A percentile compares a stretch with the other conserved stretches of the same genome.
These are phyloP conservation scores for Recurvomyces mirabilis DNA, from an alignment of 495 filamentous ascomycete genomes.

Conservation along the genomic window DNA sequence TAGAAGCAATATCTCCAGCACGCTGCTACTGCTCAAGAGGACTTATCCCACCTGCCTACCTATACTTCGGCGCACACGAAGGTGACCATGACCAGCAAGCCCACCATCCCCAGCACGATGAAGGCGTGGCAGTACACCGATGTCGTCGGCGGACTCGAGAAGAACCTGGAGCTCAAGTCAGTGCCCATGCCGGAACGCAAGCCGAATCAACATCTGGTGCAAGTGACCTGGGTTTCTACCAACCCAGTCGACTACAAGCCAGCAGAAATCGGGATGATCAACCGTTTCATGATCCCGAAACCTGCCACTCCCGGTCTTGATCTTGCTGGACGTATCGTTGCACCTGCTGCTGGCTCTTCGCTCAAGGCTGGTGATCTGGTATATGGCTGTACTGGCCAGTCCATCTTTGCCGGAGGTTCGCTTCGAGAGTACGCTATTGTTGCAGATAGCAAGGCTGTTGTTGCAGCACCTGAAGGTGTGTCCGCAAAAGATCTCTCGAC, in stretches of 20 bases:
- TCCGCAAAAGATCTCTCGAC: slow-evolving; percentile 38
- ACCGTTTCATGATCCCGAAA: slow-evolving; percentile 21
- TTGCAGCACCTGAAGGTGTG: slow-evolving; percentile 40
- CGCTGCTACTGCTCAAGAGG: too few relatives aligned
- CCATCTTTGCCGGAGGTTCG: slow-evolving; percentile 38
- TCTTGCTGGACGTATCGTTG: slow-evolving; percentile 49
- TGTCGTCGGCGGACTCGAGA: slow-evolving; percentile 41
- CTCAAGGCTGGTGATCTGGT: slow-evolving; percentile 45
- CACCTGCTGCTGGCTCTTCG: slow-evolving; percentile 27
- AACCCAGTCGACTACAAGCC: slow-evolving; percentile 29
- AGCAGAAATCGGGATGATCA: slow-evolving; percentile 20
- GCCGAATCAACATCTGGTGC: slow-evolving; percentile 21
- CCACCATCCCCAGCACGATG: too few relatives aligned
- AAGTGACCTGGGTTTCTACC: slow-evolving; percentile 23
- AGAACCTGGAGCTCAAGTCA: slow-evolving; percentile 38
- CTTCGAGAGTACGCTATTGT: slow-evolving; percentile 45
- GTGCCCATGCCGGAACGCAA: slow-evolving; percentile 7
- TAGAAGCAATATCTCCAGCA: too few relatives aligned
- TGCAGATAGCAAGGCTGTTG: slow-evolving; percentile 26
- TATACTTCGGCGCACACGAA: too few relatives aligned
- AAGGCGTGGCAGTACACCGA: slow-evolving; percentile 50
- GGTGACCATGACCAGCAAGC: too few relatives aligned
- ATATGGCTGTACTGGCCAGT: slow-evolving; percentile 37
- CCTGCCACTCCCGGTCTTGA: slow-evolving; percentile 50
- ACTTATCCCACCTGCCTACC: too few relatives aligned